Base-by-base conservation (phyloP, 441 rosid species). In the Eruca vesicaria region DNA sequence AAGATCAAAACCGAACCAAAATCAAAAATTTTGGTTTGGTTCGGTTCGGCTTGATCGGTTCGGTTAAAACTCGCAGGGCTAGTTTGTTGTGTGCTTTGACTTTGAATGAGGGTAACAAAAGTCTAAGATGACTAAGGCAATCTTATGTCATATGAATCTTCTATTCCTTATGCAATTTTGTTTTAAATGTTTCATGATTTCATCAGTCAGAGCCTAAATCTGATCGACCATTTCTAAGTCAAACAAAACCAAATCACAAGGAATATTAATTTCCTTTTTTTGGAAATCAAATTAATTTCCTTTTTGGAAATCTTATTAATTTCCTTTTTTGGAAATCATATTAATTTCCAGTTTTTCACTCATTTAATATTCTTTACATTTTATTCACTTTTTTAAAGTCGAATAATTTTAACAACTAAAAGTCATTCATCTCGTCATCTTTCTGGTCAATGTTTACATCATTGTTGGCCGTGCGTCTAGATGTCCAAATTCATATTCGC, bases 201-300 rank as follows among this genome's bases (percentile, higher is more conserved):
- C 55, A 32, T 43, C 43, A 23, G 29, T 55, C 71, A 31, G 32
- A 56, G 52, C 38, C 20, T 64, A 41, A 29, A 55, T 41, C 41
- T 56, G 75, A 70, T 71, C 80, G 32, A 64, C 75, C 75, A 72
- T 61, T 59, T 32, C 6, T 0, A 53, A 76, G 66, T 70, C 75
- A 70, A 76, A 76, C 26, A 45, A 32, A 64, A 76, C 75, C 45
- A 57, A 69, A 38, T 70, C 21, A 11, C 21, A 20, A 9, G 1
- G 58, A 53, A 50, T 72, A 10, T 65, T 29, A 29, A 12, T 3
- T 29, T 20, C 38, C 29, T 4, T 63, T 15, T 7, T 50, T n/a
- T n/a, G n/a, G n/a, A n/a, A n/a, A n/a, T n/a, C n/a, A n/a, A n/a
- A n/a, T n/a, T n/a, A n/a, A n/a, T n/a, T n/a, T n/a, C n/a, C n/a